Evolutionary conservation across 495 filamentous ascomycete species (phyloP), one percentile per base, ranked within the genome.

Genomic region (Monascus purpureus): DNA sequence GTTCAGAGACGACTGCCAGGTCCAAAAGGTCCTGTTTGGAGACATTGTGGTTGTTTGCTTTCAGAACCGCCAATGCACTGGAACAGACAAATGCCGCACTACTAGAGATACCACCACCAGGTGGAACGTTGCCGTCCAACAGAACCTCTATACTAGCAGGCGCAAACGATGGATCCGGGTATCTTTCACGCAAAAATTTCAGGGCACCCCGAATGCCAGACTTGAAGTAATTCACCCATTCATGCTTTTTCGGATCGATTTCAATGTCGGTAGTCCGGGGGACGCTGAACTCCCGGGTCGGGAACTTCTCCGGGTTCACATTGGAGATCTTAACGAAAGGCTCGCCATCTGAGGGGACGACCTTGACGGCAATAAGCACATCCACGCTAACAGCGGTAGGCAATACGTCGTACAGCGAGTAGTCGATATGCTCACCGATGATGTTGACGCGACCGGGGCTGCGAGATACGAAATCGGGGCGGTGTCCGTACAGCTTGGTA

Each of bases 171-270:
- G 44, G 46, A 31, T 63, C 56, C 1, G 53, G 35, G 19, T 68
- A 61, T 43, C 77, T 75, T 63, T 80, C 73, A 41, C 70, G 71
- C 43, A 97, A 58, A 31, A 93, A 63, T 48, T 83, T 73, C 19
- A 92, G 46, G 4, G 87, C 87, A 12, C 85, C 90, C 3, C 72
- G 63, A 26, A 94, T 65, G 0, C 90, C 92, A 13, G 84, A 78
- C 58, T 85, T 93, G 72, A 97, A 95, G 67, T 97, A 97, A 49
- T 94, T 96, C 28, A 86, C 78, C 92, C 92, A 97, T 55, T 95
- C 85, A 40, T 88, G 82, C 40, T 76, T 63, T 40, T 74, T 80
- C 26, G 77, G 67, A 52, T 93, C 82, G 52, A 93, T 85, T 37
- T 88, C 73, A 31, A 92, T 70, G 38, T 80, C 68, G 17, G 71